Percentiles rank a stretch among this genome's conserved stretches.
Evolutionary conservation across 305 asterid species (phyloP).

Genomic region (Solanum hybrid): DNA sequence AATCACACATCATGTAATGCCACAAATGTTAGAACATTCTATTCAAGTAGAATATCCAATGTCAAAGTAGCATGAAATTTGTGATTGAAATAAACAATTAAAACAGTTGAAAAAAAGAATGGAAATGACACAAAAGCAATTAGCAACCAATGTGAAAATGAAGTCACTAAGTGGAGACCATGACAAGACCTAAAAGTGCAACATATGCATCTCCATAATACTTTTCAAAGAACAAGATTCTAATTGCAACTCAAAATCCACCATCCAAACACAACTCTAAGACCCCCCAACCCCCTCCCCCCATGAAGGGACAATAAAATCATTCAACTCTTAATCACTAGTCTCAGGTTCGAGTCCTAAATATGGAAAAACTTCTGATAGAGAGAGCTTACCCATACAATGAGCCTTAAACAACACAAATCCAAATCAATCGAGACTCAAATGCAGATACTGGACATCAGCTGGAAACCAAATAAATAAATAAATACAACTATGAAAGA

Average conservation of each 20-base stretch:
- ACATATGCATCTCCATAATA: not conserved
- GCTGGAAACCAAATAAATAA: not conserved
- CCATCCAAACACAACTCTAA: not conserved
- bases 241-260: not conserved
- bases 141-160: not conserved
- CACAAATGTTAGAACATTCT: not conserved
- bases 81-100: not conserved
- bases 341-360: not conserved
- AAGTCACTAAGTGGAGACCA: conserved; percentile 1
- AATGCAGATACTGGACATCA: not conserved
- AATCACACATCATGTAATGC: not conserved
- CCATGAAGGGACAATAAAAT: not conserved
- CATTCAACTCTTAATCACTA: not conserved
- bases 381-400: not conserved
- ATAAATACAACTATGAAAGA: not conserved
- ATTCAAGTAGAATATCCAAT: not conserved
- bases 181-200: conserved; percentile 15
- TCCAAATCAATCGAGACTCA: not conserved
- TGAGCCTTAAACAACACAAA: not conserved
- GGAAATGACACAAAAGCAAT: not conserved
- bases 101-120: not conserved
- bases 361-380: not conserved
- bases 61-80: not conserved
- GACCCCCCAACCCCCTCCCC: not conserved
- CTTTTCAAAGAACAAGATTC: not conserved